These are phyloP conservation scores for Podila epicladia DNA, from an alignment of 192 early-diverging fungal genomes.

Conservation along the genomic window DNA sequence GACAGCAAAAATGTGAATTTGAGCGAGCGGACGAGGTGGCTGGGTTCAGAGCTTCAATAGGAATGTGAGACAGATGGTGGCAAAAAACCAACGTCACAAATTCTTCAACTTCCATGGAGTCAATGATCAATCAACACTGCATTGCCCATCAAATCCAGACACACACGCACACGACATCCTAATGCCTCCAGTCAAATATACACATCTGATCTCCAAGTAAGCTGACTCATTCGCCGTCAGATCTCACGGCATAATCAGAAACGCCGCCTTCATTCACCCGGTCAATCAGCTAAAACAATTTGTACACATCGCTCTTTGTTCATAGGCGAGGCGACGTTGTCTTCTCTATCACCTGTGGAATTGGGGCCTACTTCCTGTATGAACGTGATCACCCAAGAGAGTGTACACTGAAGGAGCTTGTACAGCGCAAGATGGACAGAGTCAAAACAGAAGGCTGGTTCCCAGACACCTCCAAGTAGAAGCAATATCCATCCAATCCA, in stretches of 20 bases:
- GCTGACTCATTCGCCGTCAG: not conserved
- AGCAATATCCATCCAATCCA: not conserved
- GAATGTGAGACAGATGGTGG: no score
- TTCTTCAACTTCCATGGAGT: no score
- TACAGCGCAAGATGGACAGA: slow-evolving; percentile 48
- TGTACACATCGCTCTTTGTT: not conserved
- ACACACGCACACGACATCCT: not conserved
- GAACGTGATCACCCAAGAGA: slow-evolving; percentile 63
- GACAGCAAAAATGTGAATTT: no score
- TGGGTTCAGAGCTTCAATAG: no score
- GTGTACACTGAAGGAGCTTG: slow-evolving; percentile 57
- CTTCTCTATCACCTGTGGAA: slow-evolving; percentile 61
- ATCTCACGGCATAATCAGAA: no score
- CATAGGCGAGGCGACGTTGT: slow-evolving; percentile 61
- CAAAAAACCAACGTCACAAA: no score
- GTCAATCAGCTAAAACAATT: no score
- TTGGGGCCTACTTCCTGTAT: slow-evolving; percentile 63
- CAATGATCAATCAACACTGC: not conserved
- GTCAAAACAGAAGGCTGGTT: slow-evolving; percentile 49
- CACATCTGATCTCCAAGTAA: slow-evolving; percentile 46
- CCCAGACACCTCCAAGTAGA: slow-evolving; percentile 15
- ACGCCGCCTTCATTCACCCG: no score
- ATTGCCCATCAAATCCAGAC: no score
- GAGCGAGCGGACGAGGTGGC: no score
- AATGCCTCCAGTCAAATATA: slow-evolving; percentile 30